These are phyloP conservation scores for Puya raimondii DNA, from an alignment of 176 grass and related monocot genomes.

Conservation along the genomic window DNA sequence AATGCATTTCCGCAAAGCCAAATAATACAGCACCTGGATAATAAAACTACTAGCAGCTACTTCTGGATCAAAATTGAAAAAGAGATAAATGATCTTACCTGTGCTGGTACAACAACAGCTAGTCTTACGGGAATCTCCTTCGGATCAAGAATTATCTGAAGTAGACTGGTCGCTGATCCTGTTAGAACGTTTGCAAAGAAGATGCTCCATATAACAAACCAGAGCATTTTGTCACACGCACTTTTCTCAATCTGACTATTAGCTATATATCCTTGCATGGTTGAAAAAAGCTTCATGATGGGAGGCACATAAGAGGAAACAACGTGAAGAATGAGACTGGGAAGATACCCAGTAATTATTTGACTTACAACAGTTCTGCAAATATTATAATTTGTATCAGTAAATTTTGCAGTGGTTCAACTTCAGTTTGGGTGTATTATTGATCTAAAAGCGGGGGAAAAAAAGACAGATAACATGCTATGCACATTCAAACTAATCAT, in stretches of 20 bases:
- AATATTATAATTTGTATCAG: slow-evolving; percentile 13
- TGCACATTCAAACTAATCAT: not conserved
- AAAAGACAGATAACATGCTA: not conserved
- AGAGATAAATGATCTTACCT: slow-evolving; percentile 28
- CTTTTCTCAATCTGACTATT: slow-evolving; percentile 79
- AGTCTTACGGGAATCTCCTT: slow-evolving; percentile 70
- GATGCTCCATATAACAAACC: slow-evolving; percentile 81
- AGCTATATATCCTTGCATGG: slow-evolving; percentile 85
- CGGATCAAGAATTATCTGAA: slow-evolving; percentile 54
- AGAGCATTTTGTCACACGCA: slow-evolving; percentile 93
- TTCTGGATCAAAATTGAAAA: not conserved
- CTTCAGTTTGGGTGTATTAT: not conserved
- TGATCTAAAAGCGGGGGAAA: not conserved
- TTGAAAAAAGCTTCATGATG: slow-evolving; percentile 83
- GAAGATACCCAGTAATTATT: slow-evolving; percentile 91
- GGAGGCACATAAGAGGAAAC: slow-evolving; percentile 70
- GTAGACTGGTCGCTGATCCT: slow-evolving; percentile 41
- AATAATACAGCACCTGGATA: not conserved
- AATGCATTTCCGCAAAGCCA: not conserved
- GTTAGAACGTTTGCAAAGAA: slow-evolving; percentile 93
- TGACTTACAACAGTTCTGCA: slow-evolving; percentile 85
- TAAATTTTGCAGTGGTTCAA: not conserved
- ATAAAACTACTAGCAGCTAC: not conserved
- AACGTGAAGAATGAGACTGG: slow-evolving; percentile 75
- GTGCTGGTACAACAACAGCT: slow-evolving; percentile 76